Percentiles rank a stretch among this genome's conserved stretches.
Evolutionary conservation across 345 rosid species (phyloP).

Genomic region (Euphorbia peplus): DNA sequence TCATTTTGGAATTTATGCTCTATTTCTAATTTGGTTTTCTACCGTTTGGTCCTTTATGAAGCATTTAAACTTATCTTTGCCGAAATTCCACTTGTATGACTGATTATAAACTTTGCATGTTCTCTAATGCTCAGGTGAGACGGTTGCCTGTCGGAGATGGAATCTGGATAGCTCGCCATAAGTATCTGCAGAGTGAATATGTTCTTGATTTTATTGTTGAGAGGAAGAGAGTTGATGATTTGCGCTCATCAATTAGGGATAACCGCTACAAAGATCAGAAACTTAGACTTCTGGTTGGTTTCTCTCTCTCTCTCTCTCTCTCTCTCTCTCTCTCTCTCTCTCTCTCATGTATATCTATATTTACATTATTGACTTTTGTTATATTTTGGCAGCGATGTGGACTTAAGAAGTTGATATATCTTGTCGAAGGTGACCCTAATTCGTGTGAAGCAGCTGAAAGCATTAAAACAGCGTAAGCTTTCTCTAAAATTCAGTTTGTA

Average conservation of each 20-base stretch:
- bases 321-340: neutral
- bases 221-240: slow-evolving; percentile 79
- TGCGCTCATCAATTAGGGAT: slow-evolving; percentile 81
- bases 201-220: slow-evolving; percentile 94
- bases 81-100: slow-evolving; percentile 2
- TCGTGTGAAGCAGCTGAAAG: slow-evolving; percentile 79
- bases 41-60: no score
- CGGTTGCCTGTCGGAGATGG: slow-evolving; percentile 87
- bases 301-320: neutral
- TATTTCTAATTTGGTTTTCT: no score
- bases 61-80: neutral
- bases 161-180: slow-evolving; percentile 91
- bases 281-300: slow-evolving; percentile 61
- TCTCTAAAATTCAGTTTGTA: neutral
- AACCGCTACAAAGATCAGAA: slow-evolving; percentile 91
- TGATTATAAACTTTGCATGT: slow-evolving; percentile 9
- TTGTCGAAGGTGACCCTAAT: slow-evolving; percentile 91
- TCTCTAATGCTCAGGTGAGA: slow-evolving; percentile 55
- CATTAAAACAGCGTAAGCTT: slow-evolving; percentile 79
- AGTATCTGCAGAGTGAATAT: slow-evolving; percentile 51
- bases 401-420: slow-evolving; percentile 77
- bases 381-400: slow-evolving; percentile 63
- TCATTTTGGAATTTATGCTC: no score
- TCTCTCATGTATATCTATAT: neutral
- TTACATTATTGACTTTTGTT: neutral